Conservation (phyloP, 2,329 filamentous ascomycete species). For the Colletotrichum paranaense region DNA sequence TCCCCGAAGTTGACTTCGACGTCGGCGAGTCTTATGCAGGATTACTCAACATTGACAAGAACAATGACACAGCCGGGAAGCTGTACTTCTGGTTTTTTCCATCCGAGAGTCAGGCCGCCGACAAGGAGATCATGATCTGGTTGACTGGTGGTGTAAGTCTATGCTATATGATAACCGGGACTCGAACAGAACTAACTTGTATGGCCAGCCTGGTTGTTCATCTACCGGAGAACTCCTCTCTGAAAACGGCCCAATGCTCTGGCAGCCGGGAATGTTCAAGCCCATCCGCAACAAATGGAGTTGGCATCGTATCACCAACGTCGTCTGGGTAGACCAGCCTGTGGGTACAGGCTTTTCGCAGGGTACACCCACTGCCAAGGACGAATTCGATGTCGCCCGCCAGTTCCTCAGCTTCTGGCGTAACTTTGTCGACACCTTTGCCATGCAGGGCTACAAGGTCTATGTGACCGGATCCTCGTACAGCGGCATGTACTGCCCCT, state of each 20-base stretch:
- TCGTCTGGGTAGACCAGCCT: slow-evolving; percentile 81
- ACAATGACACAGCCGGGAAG: slow-evolving; percentile 58
- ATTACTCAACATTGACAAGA: slow-evolving; percentile 64
- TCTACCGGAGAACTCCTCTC: slow-evolving; percentile 78
- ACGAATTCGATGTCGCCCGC: slow-evolving; percentile 74
- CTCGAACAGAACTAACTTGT: neutral
- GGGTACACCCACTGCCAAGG: slow-evolving; percentile 71
- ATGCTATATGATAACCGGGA: neutral
- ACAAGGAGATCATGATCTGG: slow-evolving; percentile 73
- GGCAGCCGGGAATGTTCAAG: slow-evolving; percentile 75
- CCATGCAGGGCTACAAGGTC: slow-evolving; percentile 74
- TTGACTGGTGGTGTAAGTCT: slow-evolving; percentile 63
- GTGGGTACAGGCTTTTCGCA: slow-evolving; percentile 76
- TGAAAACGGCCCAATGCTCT: slow-evolving; percentile 80
- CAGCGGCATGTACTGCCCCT: slow-evolving; percentile 75
- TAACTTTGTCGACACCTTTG: slow-evolving; percentile 80
- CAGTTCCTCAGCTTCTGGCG: slow-evolving; percentile 84
- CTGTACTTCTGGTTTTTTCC: slow-evolving; percentile 78
- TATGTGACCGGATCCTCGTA: slow-evolving; percentile 82
- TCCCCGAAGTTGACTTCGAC: slow-evolving; percentile 78
- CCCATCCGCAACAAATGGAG: slow-evolving; percentile 75
- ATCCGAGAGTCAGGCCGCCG: slow-evolving; percentile 58
- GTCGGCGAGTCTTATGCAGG: slow-evolving; percentile 75
- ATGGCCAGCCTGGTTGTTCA: slow-evolving; percentile 62
- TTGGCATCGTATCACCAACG: slow-evolving; percentile 82